Evolutionary conservation across 129 eudicot genomes (phyloP), one percentile per base, ranked within the genome.

Genomic region (Artemisia annua): DNA sequence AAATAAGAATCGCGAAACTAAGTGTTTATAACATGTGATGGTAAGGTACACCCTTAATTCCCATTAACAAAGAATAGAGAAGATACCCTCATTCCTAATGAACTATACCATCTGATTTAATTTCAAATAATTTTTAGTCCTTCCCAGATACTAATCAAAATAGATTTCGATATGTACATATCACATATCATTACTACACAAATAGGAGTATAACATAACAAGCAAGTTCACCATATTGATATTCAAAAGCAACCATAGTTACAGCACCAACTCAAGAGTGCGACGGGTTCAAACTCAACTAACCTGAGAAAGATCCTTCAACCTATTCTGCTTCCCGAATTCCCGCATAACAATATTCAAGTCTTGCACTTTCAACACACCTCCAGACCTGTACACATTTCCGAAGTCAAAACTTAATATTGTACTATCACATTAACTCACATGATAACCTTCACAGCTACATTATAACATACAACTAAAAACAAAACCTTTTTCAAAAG

Each of bases 221-320:
- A 35, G 44, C 44, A 35, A 35, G 9, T 35, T 35, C 44, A 35
- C 8, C 9, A 39, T 39, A 39, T 39, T 39, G 9, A 39, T 39
- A 39, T 39, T 7, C 46, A 39, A 39, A 39, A 6, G 46, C 46
- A 39, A 39, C 2, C 46, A 39, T 32, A 32, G 5, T 32, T 4
- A 32, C 39, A 32, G 39, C 5, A 32, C 39, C 46, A 39, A 39
- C 9, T 39, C 46, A 39, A 39, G 46, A 39, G 46, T 39, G 46
- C 10, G 1, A 39, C 10, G 8, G 46, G 10, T 39, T 6, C 46
- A 51, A 52, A 52, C 57, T 52, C 17, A 2, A 22, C 55, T 53
- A 76, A 92, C 97, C 97, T 92, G 86, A 74, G 85, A 85, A 76
- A 92, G 91, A 75, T 92, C 91, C 77, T 83, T 77, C 78, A 85